Evolutionary conservation across 2,329 filamentous ascomycete species (phyloP).

Genomic region (Aspergillus costaricaensis): DNA sequence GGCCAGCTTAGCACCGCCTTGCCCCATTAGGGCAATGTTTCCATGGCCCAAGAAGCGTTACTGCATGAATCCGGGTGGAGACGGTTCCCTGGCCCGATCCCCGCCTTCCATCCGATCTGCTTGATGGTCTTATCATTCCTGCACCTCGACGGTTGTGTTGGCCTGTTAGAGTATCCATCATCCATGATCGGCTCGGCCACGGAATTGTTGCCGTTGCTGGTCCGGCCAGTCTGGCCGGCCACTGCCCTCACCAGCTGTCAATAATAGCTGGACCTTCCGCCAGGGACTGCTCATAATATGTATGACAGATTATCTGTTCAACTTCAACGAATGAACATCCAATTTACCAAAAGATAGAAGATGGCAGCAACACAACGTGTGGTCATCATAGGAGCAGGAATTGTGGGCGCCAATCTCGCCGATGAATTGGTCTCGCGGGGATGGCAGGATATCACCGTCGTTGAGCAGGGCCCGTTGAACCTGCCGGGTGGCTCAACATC

Average conservation of each 20-base stretch:
- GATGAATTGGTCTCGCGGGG: constrained; percentile 64
- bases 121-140: no score
- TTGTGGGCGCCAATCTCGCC: constrained; percentile 65
- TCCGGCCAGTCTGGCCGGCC: background rate
- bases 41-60: no score
- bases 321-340: background rate
- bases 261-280: no score
- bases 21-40: no score
- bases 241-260: background rate
- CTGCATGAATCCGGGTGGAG: no score
- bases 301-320: background rate
- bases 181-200: background rate
- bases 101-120: no score
- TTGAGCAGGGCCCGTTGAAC: constrained; percentile 64
- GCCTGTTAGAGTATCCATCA: no score
- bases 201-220: background rate
- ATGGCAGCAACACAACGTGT: constrained; percentile 44
- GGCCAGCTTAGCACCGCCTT: no score
- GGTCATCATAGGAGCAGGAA: constrained; percentile 65
- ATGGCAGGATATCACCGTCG: constrained; percentile 65
- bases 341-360: no score
- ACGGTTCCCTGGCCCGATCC: no score
- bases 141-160: no score
- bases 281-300: background rate
- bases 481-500: constrained; percentile 68